Evolutionary conservation across 192 early-diverging fungal genomes (phyloP).

Genomic region (Dissophora globulifera): DNA sequence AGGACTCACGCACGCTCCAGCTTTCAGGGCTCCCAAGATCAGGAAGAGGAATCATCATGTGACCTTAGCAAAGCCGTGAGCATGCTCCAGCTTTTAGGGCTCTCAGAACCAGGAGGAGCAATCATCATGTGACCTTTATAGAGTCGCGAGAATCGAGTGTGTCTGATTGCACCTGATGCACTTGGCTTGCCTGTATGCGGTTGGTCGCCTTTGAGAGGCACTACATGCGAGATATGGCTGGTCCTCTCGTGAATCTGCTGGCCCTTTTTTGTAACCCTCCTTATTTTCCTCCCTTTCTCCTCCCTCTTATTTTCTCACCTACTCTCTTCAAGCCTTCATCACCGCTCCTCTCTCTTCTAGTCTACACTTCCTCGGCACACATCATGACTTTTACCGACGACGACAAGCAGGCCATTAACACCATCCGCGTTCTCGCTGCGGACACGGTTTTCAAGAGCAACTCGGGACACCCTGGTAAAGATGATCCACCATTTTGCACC

Average conservation of each 20-base stretch:
- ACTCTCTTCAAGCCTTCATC: not conserved
- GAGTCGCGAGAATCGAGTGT: too few species aligned
- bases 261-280: not conserved
- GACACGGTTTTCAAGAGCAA: constrained; percentile 91
- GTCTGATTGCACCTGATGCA: too few species aligned
- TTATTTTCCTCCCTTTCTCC: constrained; percentile 3
- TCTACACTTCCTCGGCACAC: not conserved
- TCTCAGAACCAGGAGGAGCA: too few species aligned
- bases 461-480: constrained; percentile 90
- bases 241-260: too few species aligned
- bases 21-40: too few species aligned
- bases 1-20: too few species aligned
- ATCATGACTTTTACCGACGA: constrained; percentile 36
- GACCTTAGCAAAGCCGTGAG: too few species aligned
- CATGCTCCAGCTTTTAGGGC: too few species aligned
- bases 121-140: too few species aligned
- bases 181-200: too few species aligned
- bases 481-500: too few species aligned
- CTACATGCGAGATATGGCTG: not conserved
- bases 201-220: not conserved
- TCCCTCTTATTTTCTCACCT: not conserved
- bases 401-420: constrained; percentile 73
- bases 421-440: constrained; percentile 88
- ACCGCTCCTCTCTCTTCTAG: not conserved
- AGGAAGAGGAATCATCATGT: too few species aligned